Evolutionary conservation across 495 filamentous ascomycete genomes (phyloP).

Genomic region (Trichocladium uniseriatum): DNA sequence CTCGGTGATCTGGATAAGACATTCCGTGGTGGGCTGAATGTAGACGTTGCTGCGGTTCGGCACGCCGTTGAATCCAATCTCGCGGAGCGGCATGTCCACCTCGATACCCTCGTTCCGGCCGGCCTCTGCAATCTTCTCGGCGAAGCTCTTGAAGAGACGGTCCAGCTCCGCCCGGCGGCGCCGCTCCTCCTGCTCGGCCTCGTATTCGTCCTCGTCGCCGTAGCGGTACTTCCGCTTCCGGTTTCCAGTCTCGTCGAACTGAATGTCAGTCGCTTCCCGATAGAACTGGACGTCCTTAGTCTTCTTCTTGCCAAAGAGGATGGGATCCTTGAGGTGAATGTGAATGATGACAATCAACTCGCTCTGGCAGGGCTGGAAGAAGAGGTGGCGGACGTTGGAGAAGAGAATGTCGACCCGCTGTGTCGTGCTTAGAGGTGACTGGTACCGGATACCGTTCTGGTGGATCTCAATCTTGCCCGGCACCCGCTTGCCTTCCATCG

Average conservation of each 20-base stretch:
- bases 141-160: slow-evolving; percentile 89
- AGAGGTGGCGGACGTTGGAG: slow-evolving; percentile 96
- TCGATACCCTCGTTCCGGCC: slow-evolving; percentile 73
- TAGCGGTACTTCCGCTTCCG: slow-evolving; percentile 96
- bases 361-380: slow-evolving; percentile 94
- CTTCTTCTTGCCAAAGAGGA: slow-evolving; percentile 92
- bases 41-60: slow-evolving; percentile 90
- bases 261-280: slow-evolving; percentile 94
- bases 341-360: slow-evolving; percentile 98
- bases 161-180: slow-evolving; percentile 83
- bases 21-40: slow-evolving; percentile 93
- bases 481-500: slow-evolving; percentile 90
- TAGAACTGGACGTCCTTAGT: slow-evolving; percentile 98
- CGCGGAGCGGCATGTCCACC: slow-evolving; percentile 93
- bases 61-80: slow-evolving; percentile 94
- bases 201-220: slow-evolving; percentile 97
- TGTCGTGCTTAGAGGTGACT: slow-evolving; percentile 71
- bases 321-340: slow-evolving; percentile 93
- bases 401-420: slow-evolving; percentile 90
- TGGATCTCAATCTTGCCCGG: slow-evolving; percentile 94
- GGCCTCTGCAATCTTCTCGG: slow-evolving; percentile 94
- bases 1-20: slow-evolving; percentile 94
- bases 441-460: slow-evolving; percentile 95
- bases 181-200: slow-evolving; percentile 95
- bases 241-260: slow-evolving; percentile 98